Conservation (phyloP, 352 stramenopile genomes). For the Lagenidium sp. region DNA sequence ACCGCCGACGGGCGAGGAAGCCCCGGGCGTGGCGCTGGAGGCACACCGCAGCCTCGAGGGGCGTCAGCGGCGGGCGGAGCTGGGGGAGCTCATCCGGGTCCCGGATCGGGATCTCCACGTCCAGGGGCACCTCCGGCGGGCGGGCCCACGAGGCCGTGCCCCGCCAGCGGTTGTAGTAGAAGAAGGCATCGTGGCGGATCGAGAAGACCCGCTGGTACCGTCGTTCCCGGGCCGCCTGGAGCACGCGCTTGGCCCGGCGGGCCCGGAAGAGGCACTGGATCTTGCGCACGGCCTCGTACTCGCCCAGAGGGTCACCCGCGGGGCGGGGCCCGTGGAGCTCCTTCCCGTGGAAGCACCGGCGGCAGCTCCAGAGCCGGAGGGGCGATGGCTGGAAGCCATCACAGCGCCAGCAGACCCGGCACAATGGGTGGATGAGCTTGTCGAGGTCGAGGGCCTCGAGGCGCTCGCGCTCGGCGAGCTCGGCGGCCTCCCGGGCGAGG, state of each 20-base stretch:
- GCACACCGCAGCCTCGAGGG: slow-evolving; percentile 31
- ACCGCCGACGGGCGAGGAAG: slow-evolving; percentile 17
- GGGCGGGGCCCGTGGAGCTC: slow-evolving; percentile 45
- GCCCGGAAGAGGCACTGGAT: slow-evolving; percentile 62
- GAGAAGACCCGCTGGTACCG: slow-evolving; percentile 70
- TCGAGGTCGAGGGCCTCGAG: slow-evolving; percentile 64
- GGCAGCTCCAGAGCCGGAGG: slow-evolving; percentile 57
- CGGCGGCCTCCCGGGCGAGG: slow-evolving; percentile 16
- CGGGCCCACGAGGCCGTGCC: slow-evolving; percentile 35
- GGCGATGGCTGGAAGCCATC: slow-evolving; percentile 63
- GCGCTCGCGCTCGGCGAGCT: slow-evolving; percentile 24
- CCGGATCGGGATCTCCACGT: slow-evolving; percentile 57
- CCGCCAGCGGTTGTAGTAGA: slow-evolving; percentile 71
- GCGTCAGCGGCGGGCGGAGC: slow-evolving; percentile 42
- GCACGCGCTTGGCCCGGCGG: slow-evolving; percentile 26
- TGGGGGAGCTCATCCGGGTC: slow-evolving; percentile 46
- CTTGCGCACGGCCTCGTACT: slow-evolving; percentile 73
- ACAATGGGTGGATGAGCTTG: slow-evolving; percentile 55
- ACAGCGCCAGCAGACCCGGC: slow-evolving; percentile 68
- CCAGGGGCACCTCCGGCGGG: slow-evolving; percentile 22
- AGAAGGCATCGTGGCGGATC: slow-evolving; percentile 65
- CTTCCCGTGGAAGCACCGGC: slow-evolving; percentile 62
- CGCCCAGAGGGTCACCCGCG: slow-evolving; percentile 26
- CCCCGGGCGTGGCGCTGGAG: slow-evolving; percentile 35
- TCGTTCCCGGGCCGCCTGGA: slow-evolving; percentile 46